phyloP scores from a whole-genome alignment of 345 rosid species.

The Passiflora organensis region DNA sequence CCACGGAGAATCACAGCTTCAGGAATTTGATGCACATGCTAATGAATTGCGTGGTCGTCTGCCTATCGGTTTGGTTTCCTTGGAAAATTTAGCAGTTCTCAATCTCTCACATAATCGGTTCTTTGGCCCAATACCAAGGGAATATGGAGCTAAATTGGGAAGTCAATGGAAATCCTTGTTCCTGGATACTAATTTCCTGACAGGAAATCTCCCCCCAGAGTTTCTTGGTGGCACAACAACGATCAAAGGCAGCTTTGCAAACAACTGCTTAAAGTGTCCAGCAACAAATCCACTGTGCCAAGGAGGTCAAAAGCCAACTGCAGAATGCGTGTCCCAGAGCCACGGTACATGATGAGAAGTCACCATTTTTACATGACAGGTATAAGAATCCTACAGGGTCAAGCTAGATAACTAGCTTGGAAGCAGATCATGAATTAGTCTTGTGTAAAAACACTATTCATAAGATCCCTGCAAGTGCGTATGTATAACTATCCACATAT shows the following conservation, averaged over 20 bases:
- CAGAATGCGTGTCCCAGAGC: conserved; percentile 29
- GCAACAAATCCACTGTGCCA: conserved; percentile 30
- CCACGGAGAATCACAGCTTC: conserved; percentile 30
- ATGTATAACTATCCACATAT: no score
- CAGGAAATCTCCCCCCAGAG: conserved; percentile 42
- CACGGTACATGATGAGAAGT: neutral
- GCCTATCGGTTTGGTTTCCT: conserved; percentile 36
- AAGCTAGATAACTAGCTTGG: no score
- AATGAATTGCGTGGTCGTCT: conserved; percentile 44
- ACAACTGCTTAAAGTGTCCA: conserved; percentile 43
- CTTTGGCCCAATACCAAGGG: conserved; percentile 37
- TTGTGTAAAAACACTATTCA: no score
- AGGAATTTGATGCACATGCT: conserved; percentile 37
- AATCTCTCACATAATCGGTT: conserved; percentile 40
- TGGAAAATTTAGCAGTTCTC: conserved; percentile 30
- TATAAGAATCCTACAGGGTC: no score
- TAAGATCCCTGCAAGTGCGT: no score
- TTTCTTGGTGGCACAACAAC: conserved; percentile 10
- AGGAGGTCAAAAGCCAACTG: conserved; percentile 41
- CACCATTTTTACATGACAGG: no score
- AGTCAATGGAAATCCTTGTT: conserved; percentile 37
- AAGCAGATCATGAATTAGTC: no score
- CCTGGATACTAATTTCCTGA: conserved; percentile 32
- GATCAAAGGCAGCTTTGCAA: conserved; percentile 46
- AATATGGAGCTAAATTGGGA: conserved; percentile 33